Evolutionary conservation across 495 filamentous ascomycete species (phyloP), one percentile per base, ranked within the genome.

Genomic region (Penicillium canariense): DNA sequence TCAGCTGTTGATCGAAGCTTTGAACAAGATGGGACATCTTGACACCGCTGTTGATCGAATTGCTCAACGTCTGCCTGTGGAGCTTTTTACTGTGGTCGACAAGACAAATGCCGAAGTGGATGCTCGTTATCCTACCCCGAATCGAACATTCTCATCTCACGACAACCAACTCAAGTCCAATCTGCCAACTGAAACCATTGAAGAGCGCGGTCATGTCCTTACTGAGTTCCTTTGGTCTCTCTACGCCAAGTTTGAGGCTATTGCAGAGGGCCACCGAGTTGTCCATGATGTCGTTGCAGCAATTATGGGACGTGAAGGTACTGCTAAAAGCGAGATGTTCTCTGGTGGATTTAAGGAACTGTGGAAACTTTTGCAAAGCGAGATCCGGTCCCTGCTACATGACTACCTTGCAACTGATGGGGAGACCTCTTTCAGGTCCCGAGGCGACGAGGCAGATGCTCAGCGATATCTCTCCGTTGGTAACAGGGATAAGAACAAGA

Each of bases 331-430:
- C 12, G 72, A 78, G 42, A 71, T 77, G 1, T 79, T 96, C 40
- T 83, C 84, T 3, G 84, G 89, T 49, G 87, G 90, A 30, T 96
- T 97, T 65, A 89, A 88, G 54, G 92, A 96, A 70, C 73, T 97
- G 47, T 99, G 94, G 94, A 95, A 96, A 57, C 78, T 99, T 22
- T 84, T 88, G 56, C 87, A 90, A 58, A 89, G 85, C 62, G 87
- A 90, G 81, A 96, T 99, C 61, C 86, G 92, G 27, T 94, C 91
- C 2, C 76, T 97, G 17, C 76, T 99, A 54, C 95, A 99, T 69
- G 94, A 97, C 68, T 97, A 99, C 62, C 81, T 99, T 51, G 93
- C 95, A 4, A 94, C 90, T n/a, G 91, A 93, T 61, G 91, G 88
- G 30, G 87, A 91, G 56, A 76, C 72, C 11, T 73, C 77, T 26